Evolutionary conservation across 495 filamentous ascomycete species (phyloP).

Genomic region (Paragyromitra xinjiangensis): DNA sequence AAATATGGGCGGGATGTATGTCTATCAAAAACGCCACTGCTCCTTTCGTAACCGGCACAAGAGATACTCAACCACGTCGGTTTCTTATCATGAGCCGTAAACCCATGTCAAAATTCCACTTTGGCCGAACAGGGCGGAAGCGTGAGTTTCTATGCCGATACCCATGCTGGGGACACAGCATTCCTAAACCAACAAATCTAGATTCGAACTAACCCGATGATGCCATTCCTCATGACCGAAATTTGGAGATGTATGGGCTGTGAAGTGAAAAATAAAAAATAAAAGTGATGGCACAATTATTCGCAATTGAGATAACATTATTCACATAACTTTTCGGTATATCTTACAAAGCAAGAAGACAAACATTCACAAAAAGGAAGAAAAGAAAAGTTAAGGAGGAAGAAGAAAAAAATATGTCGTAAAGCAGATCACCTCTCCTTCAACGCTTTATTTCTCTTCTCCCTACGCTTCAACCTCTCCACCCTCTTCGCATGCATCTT

Average conservation of each 20-base stretch:
- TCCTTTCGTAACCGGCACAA: background rate
- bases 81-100: background rate
- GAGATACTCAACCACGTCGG: background rate
- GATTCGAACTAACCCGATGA: background rate
- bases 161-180: background rate
- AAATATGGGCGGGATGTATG: background rate
- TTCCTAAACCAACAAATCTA: background rate
- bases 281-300: background rate
- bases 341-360: conserved; percentile 30
- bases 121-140: background rate
- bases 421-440: conserved; percentile 63
- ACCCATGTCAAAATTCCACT: background rate
- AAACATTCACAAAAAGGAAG: background rate
- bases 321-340: conserved; percentile 35
- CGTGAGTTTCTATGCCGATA: background rate
- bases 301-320: background rate
- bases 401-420: conserved; percentile 4
- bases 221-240: background rate
- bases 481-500: conserved; percentile 97
- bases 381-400: background rate
- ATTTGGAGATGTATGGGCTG: background rate
- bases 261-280: background rate
- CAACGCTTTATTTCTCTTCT: conserved; percentile 96
- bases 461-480: conserved; percentile 88
- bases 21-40: background rate